These are phyloP conservation scores for Blastobotrys parvus DNA, from an alignment of 805 yeast genomes.

Conservation along the genomic window DNA sequence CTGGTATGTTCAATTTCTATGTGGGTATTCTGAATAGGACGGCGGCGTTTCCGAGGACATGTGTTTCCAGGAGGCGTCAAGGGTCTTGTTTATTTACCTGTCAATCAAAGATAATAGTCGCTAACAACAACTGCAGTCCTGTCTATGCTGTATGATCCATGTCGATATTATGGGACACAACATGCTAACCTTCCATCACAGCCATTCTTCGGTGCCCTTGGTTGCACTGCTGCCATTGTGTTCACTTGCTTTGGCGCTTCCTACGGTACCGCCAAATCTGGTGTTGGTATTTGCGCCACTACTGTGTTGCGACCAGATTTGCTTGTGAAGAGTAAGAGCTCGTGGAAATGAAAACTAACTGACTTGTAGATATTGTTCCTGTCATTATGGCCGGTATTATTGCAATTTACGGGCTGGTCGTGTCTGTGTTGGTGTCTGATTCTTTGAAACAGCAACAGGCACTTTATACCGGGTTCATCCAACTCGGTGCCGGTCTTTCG, in stretches of 20 bases:
- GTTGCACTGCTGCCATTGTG: slow-evolving; percentile 98
- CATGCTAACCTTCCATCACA: slow-evolving; percentile 21
- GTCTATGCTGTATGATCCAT: slow-evolving; percentile 53
- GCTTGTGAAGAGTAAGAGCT: slow-evolving; percentile 52
- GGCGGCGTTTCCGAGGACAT: no score
- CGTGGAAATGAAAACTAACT: neutral
- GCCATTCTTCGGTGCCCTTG: slow-evolving; percentile 98
- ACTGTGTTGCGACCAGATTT: slow-evolving; percentile 96
- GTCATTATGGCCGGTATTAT: slow-evolving; percentile 99
- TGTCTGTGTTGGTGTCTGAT: slow-evolving; percentile 87
- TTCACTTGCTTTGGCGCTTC: slow-evolving; percentile 98
- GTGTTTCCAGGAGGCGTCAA: neutral
- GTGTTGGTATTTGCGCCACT: slow-evolving; percentile 98
- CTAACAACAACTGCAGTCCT: slow-evolving; percentile 37
- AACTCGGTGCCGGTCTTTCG: slow-evolving; percentile 94
- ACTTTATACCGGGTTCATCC: slow-evolving; percentile 93
- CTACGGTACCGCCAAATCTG: slow-evolving; percentile 98
- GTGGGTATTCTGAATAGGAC: neutral
- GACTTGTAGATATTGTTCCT: slow-evolving; percentile 61
- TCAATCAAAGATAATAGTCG: neutral
- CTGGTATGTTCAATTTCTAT: slow-evolving; percentile 43
- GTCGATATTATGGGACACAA: neutral
- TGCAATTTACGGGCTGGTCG: slow-evolving; percentile 96
- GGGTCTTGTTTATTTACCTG: neutral
- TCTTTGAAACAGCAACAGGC: slow-evolving; percentile 86